phyloP scores from a whole-genome alignment of 306 rosid genomes.

The Aeschynomene evenia region DNA sequence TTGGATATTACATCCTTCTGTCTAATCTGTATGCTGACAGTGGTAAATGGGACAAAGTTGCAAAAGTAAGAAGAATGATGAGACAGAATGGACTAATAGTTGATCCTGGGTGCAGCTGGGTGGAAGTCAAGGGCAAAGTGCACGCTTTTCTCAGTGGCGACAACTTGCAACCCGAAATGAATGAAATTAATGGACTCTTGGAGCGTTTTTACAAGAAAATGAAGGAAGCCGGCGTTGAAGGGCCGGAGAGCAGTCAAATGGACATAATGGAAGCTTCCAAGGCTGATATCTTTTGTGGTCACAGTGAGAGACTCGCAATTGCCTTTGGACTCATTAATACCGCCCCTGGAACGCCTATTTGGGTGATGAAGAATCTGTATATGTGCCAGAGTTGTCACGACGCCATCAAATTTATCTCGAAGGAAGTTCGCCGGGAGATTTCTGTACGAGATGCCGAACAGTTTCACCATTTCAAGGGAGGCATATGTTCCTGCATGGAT shows the following conservation, averaged over 20 bases:
- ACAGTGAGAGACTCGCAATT: slow-evolving; percentile 82
- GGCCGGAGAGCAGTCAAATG: slow-evolving; percentile 32
- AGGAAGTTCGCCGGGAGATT: slow-evolving; percentile 79
- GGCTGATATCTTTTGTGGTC: slow-evolving; percentile 93
- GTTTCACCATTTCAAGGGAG: slow-evolving; percentile 91
- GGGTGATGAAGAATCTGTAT: slow-evolving; percentile 88
- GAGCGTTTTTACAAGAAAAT: slow-evolving; percentile 76
- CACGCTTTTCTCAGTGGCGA: slow-evolving; percentile 89
- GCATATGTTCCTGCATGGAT: slow-evolving; percentile 81
- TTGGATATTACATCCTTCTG: slow-evolving; percentile 78
- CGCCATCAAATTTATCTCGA: slow-evolving; percentile 66
- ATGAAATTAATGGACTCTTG: slow-evolving; percentile 57
- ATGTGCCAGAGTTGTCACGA: slow-evolving; percentile 83
- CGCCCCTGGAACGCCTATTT: slow-evolving; percentile 77
- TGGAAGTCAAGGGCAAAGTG: slow-evolving; percentile 76
- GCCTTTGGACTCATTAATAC: slow-evolving; percentile 75
- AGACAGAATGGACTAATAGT: slow-evolving; percentile 66
- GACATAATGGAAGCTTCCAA: slow-evolving; percentile 66
- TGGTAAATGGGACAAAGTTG: slow-evolving; percentile 72
- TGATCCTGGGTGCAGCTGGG: slow-evolving; percentile 97
- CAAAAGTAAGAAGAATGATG: slow-evolving; percentile 64
- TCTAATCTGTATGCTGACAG: slow-evolving; percentile 70
- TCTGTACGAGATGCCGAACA: slow-evolving; percentile 73
- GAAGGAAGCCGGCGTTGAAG: slow-evolving; percentile 49
- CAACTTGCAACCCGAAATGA: slow-evolving; percentile 61